Evolutionary conservation across 495 filamentous ascomycete genomes (phyloP).

Genomic region (Acidiella bohemica): DNA sequence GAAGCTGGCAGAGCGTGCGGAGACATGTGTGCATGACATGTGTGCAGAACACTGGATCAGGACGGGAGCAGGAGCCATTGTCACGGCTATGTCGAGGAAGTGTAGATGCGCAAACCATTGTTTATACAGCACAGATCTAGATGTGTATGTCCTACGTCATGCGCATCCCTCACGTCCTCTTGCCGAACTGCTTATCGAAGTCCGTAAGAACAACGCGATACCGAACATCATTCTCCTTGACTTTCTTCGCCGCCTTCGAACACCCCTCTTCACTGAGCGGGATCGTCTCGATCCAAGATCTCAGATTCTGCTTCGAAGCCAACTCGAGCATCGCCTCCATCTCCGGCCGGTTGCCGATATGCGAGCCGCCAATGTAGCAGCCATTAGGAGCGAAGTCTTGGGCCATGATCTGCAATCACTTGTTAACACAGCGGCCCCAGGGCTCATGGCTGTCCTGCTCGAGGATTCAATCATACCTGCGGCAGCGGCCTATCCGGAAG

Average conservation of each 20-base stretch:
- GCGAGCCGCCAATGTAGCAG: slow-evolving; percentile 62
- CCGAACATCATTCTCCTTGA: slow-evolving; percentile 53
- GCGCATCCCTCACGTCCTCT: slow-evolving; percentile 22
- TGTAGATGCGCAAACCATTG: too few species aligned
- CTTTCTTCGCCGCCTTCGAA: slow-evolving; percentile 48
- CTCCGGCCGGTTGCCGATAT: slow-evolving; percentile 67
- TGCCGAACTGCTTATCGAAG: slow-evolving; percentile 49
- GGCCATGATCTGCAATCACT: neutral
- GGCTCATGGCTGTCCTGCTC: neutral
- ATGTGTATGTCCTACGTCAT: too few species aligned
- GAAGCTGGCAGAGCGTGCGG: too few species aligned
- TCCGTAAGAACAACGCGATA: slow-evolving; percentile 52
- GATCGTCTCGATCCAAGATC: slow-evolving; percentile 66
- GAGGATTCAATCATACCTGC: neutral
- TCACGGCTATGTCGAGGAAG: too few species aligned
- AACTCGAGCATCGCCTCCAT: slow-evolving; percentile 69
- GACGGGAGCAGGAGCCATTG: too few species aligned
- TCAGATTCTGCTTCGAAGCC: slow-evolving; percentile 64
- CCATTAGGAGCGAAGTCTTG: slow-evolving; percentile 60
- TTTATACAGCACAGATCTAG: too few species aligned
- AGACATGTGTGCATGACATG: too few species aligned
- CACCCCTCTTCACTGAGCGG: slow-evolving; percentile 54
- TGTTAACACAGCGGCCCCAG: too few species aligned
- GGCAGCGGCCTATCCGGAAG: slow-evolving; percentile 58
- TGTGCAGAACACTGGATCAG: too few species aligned